These are phyloP conservation scores for Neophaeococcomyces mojaviensis DNA, from an alignment of 2,329 filamentous ascomycete species.

Conservation along the genomic window DNA sequence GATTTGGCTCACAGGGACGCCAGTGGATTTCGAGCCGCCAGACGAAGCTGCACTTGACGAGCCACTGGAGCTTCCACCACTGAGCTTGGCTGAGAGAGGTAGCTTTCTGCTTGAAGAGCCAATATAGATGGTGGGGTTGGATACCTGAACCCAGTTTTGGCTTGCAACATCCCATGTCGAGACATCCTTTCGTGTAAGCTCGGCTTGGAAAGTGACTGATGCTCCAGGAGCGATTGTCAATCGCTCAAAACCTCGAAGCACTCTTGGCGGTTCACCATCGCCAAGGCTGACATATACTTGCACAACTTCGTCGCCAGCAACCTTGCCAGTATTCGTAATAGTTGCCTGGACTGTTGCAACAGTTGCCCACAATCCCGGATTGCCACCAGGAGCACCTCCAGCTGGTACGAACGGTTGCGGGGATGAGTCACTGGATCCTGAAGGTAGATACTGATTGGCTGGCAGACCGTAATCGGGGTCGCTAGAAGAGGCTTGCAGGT, in stretches of 20 bases:
- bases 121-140: conserved; percentile 50
- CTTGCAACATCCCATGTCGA: conserved; percentile 72
- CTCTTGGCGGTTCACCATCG: conserved; percentile 59
- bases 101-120: conserved; percentile 53
- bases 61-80: conserved; percentile 11
- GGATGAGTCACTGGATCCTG: conserved; percentile 43
- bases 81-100: conserved; percentile 37
- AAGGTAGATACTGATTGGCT: conserved; percentile 43
- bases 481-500: conserved; percentile 43
- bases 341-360: conserved; percentile 43
- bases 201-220: conserved; percentile 57
- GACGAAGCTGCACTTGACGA: not conserved
- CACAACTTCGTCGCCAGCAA: conserved; percentile 46
- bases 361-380: conserved; percentile 47
- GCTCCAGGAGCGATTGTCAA: conserved; percentile 64
- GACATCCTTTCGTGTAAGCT: conserved; percentile 70
- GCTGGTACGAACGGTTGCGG: conserved; percentile 51
- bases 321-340: conserved; percentile 44
- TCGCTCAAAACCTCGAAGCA: conserved; percentile 75
- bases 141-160: conserved; percentile 75
- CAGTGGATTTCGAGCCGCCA: conserved; percentile 4
- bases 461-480: conserved; percentile 50
- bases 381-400: conserved; percentile 53
- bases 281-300: conserved; percentile 70
- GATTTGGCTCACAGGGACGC: conserved; percentile 12